These are phyloP conservation scores for Vanderwaltozyma polyspora DNA, from an alignment of 805 yeast genomes.

Conservation along the genomic window DNA sequence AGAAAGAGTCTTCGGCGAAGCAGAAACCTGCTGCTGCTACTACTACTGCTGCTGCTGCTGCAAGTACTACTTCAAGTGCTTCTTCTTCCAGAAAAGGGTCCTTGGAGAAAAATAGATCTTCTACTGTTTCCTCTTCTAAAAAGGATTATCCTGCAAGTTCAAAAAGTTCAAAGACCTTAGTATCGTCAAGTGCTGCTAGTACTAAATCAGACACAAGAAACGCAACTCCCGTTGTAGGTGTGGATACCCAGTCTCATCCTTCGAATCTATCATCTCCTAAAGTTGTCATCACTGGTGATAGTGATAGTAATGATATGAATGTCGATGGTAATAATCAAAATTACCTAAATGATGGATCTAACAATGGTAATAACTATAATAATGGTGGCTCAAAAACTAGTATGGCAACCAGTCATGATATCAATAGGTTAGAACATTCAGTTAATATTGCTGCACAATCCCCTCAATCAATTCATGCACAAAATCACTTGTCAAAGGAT, in stretches of 20 bases:
- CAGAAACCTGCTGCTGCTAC: slow-evolving; percentile 17
- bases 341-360: not conserved
- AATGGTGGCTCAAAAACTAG: not conserved
- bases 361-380: not conserved
- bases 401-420: not conserved
- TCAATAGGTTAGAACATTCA: slow-evolving; percentile 15
- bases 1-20: slow-evolving; percentile 22
- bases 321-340: not conserved
- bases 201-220: slow-evolving; percentile 2
- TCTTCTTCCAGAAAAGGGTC: slow-evolving; percentile 11
- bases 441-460: slow-evolving; percentile 11
- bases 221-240: slow-evolving; percentile 3
- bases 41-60: not conserved
- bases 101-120: slow-evolving; percentile 10
- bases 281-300: slow-evolving; percentile 10
- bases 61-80: slow-evolving; percentile 6
- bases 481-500: not conserved
- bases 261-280: slow-evolving; percentile 6
- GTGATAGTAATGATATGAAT: not conserved
- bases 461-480: not conserved
- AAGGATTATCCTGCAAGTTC: slow-evolving; percentile 4
- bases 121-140: slow-evolving; percentile 7
- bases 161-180: slow-evolving; percentile 1
- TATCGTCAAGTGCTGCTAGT: slow-evolving; percentile 1
- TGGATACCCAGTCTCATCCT: too few relatives aligned